Evolutionary conservation across 192 early-diverging fungal species (phyloP).

Genomic region (Dimargaris cristalligena): DNA sequence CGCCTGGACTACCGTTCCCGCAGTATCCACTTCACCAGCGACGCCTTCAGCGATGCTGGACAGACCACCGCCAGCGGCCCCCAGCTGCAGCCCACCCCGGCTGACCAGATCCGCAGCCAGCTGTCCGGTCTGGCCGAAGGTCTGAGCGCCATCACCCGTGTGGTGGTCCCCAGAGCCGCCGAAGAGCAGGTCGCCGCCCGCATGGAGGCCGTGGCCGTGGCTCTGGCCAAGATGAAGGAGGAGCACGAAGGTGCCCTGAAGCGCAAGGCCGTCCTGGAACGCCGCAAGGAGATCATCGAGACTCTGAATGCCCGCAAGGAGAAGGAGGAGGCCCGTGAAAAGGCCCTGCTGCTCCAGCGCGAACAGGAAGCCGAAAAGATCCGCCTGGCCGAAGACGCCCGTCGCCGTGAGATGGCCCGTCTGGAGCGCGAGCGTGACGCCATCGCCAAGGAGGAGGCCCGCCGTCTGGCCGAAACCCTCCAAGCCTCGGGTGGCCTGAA

Average conservation of each 20-base stretch:
- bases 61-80: constrained; percentile 64
- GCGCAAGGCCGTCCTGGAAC: constrained; percentile 78
- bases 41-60: constrained; percentile 63
- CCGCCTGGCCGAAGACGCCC: constrained; percentile 70
- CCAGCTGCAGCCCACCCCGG: constrained; percentile 64
- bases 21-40: constrained; percentile 82
- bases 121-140: constrained; percentile 70
- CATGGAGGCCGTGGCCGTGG: constrained; percentile 46
- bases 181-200: constrained; percentile 48
- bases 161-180: constrained; percentile 62
- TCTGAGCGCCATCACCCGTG: constrained; percentile 65
- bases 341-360: constrained; percentile 45
- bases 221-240: constrained; percentile 53
- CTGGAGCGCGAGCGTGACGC: constrained; percentile 53
- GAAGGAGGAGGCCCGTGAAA: constrained; percentile 69
- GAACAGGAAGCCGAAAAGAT: constrained; percentile 71
- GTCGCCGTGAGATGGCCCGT: constrained; percentile 69
- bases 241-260: constrained; percentile 63
- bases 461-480: constrained; percentile 66
- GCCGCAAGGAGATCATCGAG: constrained; percentile 60
- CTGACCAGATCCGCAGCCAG: constrained; percentile 86
- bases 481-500: constrained; percentile 45
- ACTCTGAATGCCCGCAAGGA: constrained; percentile 57
- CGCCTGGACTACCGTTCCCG: constrained; percentile 85
- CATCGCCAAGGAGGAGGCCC: constrained; percentile 65